Evolutionary conservation across 176 grass and related monocot species (phyloP), one percentile per base, ranked within the genome.

Genomic region (Paspalum notatum): DNA sequence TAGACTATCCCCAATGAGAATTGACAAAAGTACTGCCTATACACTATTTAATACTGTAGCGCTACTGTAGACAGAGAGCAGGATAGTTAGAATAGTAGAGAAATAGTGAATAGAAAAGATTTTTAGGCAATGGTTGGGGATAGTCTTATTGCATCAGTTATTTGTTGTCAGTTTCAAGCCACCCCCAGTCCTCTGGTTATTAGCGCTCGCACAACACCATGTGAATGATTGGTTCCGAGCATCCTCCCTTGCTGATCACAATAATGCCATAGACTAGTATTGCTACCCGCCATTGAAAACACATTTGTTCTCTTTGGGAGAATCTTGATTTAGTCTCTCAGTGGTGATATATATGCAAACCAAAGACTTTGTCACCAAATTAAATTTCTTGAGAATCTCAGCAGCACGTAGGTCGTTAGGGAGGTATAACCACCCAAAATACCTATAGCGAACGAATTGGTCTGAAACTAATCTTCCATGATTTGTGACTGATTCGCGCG

Each of bases 341-440:
- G 3, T 0, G 7, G 39, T 45, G 38, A 1, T 39, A 24, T 6
- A 1, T 74, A 16, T 26, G 59, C 48, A 18, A 60, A 49, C 26
- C 26, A 24, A 68, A 53, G 41, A 41, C 57, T 57, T 48, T 42
- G 7, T 49, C 18, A 5, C 12, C 45, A 2, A 15, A 27, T 11
- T 45, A 32, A 2, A 62, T 75, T 12, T 75, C n/a, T 18, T 70
- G 2, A 20, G 20, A 84, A 84, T 79, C 62, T 76, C 26, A 69
- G 38, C 26, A 69, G 38, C 76, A 8, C 57, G 46, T 8, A 68
- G 49, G 63, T 78, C 71, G 49, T 89, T 89, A 66, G 70, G 79
- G 52, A 80, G 71, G 79, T 89, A 69, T 89, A 75, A 83, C 70
- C 82, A 85, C 62, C 79, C 52, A 62, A 64, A 89, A 89, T 65